phyloP scores from a whole-genome alignment of 2,329 filamentous ascomycete species.

The Xylaria arbuscula region DNA sequence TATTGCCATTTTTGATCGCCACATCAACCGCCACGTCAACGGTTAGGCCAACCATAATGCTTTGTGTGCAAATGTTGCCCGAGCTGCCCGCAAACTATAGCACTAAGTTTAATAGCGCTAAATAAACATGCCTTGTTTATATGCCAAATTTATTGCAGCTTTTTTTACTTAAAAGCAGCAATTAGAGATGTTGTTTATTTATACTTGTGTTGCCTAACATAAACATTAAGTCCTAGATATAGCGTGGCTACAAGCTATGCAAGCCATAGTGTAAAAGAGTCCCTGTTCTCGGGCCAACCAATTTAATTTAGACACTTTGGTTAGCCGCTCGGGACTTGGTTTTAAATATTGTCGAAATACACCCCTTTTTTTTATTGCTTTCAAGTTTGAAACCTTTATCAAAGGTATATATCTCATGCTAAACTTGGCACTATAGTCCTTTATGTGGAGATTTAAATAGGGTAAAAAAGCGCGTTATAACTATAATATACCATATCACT shows the following conservation, averaged over 20 bases:
- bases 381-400: too few relatives aligned
- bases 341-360: not conserved
- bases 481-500: too few relatives aligned
- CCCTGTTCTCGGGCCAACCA: not conserved
- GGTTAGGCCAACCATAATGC: not conserved
- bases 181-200: not conserved
- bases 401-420: too few relatives aligned
- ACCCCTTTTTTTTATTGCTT: too few relatives aligned
- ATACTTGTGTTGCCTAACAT: not conserved
- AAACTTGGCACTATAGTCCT: too few relatives aligned
- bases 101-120: not conserved
- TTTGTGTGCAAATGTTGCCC: not conserved
- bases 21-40: not conserved
- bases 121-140: conserved; percentile 4
- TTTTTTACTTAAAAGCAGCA: not conserved
- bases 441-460: too few relatives aligned
- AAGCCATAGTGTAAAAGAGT: conserved; percentile 2
- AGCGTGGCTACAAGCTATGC: conserved; percentile 3
- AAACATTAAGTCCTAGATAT: not conserved
- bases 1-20: not conserved
- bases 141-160: not conserved
- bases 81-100: not conserved
- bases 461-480: too few relatives aligned
- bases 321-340: not conserved
- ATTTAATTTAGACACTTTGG: not conserved